Evolutionary conservation across 805 yeast genomes (phyloP), one percentile per base, ranked within the genome.

Genomic region (Tetrapisispora namnaoensis): DNA sequence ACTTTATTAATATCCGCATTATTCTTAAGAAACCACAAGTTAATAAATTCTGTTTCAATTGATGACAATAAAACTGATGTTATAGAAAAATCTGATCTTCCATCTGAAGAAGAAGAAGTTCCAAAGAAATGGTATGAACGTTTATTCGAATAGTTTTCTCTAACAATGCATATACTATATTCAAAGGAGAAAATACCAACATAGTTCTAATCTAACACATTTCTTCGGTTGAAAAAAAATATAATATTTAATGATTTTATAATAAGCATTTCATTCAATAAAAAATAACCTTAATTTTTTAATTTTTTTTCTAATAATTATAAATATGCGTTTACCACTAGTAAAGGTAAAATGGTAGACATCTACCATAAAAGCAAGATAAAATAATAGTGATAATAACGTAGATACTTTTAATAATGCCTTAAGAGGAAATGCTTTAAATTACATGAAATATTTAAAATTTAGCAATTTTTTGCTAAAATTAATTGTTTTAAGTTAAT

Each of bases 21-120:
- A 46, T 66, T 76, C 53, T 68, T 80, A 54, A 74, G 82, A 61
- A 78, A 82, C 59, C 78, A 76, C 53, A 69, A 65, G 51, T 66
- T 80, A 43, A 63, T 42, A 3, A 51, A 47, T 40, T 43, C 51
- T 17, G 56, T 58, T 22, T 52, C 58, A 18, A 45, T 55, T n/a
- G 44, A 44, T 37, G 27, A 45, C 8, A 37, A 22, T 16, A 5
- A 30, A 30, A 13, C 5, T 17, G 34, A 30, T 3, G 46, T n/a
- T 40, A 13, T n/a, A n/a, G 42, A 18, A 3, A 14, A 3, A 17
- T 28, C 37, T 11, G 30, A 17, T 20, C 27, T 8, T 13, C 11
- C 37, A 17, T 13, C 37, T 18, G 37, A 36, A 27, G 42, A 37
- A 11, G 3, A 37, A 11, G 3, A 44, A 8, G 37, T 8, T 16